A percentile compares a stretch with the other conserved stretches of the same genome.
These are phyloP conservation scores for Wickerhamiella slavikovae DNA, from an alignment of 805 yeast genomes.

Conservation along the genomic window DNA sequence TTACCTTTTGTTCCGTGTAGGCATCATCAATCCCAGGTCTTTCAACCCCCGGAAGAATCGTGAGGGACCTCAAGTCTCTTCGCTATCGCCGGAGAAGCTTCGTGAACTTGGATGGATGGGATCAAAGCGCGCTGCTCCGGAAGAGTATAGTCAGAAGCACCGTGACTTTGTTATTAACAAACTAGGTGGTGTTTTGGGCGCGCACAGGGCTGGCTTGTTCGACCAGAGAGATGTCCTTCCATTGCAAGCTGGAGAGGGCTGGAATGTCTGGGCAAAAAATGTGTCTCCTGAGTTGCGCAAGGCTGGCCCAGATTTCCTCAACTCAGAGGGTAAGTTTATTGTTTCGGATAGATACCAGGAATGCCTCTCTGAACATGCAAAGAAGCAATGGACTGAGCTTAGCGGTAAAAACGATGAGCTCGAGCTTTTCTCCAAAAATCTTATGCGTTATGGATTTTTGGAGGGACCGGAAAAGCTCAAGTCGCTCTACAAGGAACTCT, in stretches of 20 bases:
- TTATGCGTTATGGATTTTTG: slow-evolving; percentile 14
- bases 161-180: slow-evolving; percentile 41
- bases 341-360: slow-evolving; percentile 8
- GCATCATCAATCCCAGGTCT: slow-evolving; percentile 58
- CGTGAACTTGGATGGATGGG: slow-evolving; percentile 86
- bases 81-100: slow-evolving; percentile 32
- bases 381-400: slow-evolving; percentile 1
- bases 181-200: slow-evolving; percentile 56
- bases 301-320: slow-evolving; percentile 6
- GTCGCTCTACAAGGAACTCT: slow-evolving; percentile 10
- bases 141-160: slow-evolving; percentile 49
- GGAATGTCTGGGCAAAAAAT: slow-evolving; percentile 10
- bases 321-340: slow-evolving; percentile 10
- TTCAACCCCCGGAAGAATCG: slow-evolving; percentile 20
- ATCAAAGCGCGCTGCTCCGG: slow-evolving; percentile 47
- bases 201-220: slow-evolving; percentile 54
- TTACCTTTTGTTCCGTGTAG: slow-evolving; percentile 39
- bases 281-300: slow-evolving; percentile 1
- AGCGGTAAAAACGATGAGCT: slow-evolving; percentile 4
- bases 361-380: slow-evolving; percentile 3
- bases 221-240: slow-evolving; percentile 34
- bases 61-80: slow-evolving; percentile 8
- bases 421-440: slow-evolving; percentile 7
- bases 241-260: slow-evolving; percentile 72
- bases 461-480: slow-evolving; percentile 10